Percentiles rank a stretch among this genome's conserved stretches.
These are phyloP conservation scores for Yarrowia keelungensis DNA, from an alignment of 805 yeast genomes.

Conservation along the genomic window DNA sequence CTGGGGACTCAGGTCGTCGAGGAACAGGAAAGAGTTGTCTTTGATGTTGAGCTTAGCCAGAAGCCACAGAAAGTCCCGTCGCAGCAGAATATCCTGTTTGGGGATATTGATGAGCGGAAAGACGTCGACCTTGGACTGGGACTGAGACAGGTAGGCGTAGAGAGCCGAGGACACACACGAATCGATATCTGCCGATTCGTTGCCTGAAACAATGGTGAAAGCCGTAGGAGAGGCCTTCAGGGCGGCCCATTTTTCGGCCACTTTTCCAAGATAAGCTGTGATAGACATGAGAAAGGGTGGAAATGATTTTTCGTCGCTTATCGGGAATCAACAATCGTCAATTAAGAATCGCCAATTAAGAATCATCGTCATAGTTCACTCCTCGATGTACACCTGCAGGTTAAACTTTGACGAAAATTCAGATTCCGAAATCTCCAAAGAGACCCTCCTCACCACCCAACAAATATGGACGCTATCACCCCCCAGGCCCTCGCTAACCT, in stretches of 20 bases:
- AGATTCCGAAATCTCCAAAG: conserved; percentile 1
- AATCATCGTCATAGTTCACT: too few relatives aligned
- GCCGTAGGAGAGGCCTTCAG: conserved; percentile 26
- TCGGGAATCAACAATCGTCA: too few relatives aligned
- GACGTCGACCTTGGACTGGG: conserved; percentile 47
- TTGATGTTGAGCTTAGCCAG: conserved; percentile 58
- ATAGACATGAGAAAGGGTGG: background rate
- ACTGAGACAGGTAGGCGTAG: conserved; percentile 64
- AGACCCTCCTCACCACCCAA: background rate
- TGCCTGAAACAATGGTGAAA: conserved; percentile 66
- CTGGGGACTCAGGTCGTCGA: conserved; percentile 64
- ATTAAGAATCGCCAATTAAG: too few relatives aligned
- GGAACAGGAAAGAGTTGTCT: conserved; percentile 61
- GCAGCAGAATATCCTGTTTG: conserved; percentile 64
- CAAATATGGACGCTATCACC: conserved; percentile 48
- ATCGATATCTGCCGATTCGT: conserved; percentile 85
- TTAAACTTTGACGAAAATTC: conserved; percentile 33
- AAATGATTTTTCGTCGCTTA: too few relatives aligned
- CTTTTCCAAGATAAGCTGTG: background rate
- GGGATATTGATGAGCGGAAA: conserved; percentile 83
- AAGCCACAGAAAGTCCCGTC: conserved; percentile 73
- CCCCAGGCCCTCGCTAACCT: conserved; percentile 55
- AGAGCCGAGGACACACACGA: conserved; percentile 80
- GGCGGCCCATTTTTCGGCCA: conserved; percentile 32
- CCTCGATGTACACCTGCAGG: conserved; percentile 7